Evolutionary conservation across 2,329 filamentous ascomycete species (phyloP).

Genomic region (Penicillium crustosum): DNA sequence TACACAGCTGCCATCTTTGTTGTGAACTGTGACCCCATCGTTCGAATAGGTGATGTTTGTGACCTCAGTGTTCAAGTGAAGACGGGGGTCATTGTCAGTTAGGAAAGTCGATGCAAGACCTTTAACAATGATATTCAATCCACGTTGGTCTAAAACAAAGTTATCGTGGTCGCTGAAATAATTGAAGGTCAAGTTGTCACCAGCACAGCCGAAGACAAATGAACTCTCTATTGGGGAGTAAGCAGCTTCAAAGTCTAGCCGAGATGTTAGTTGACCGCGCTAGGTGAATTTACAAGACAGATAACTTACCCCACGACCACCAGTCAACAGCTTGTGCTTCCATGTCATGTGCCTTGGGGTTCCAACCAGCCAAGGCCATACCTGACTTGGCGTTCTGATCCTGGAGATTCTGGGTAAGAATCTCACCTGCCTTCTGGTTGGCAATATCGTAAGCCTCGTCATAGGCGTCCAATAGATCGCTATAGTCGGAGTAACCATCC

Average conservation of each 20-base stretch:
- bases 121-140: constrained; percentile 60
- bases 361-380: constrained; percentile 62
- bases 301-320: constrained; percentile 48
- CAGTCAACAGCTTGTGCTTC: constrained; percentile 62
- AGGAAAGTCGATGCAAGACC: constrained; percentile 61
- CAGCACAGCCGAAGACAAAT: constrained; percentile 56
- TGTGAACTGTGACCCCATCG: constrained; percentile 55
- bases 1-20: constrained; percentile 57
- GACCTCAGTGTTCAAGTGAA: constrained; percentile 60
- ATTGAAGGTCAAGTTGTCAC: constrained; percentile 61
- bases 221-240: constrained; percentile 58
- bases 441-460: constrained; percentile 49
- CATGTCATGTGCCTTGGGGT: constrained; percentile 55
- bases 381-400: constrained; percentile 62
- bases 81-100: constrained; percentile 53
- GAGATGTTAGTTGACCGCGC: neutral
- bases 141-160: constrained; percentile 61
- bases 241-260: constrained; percentile 58
- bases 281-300: neutral
- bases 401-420: constrained; percentile 61
- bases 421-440: constrained; percentile 55
- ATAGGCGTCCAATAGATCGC: constrained; percentile 52
- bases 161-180: constrained; percentile 64
- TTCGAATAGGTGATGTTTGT: constrained; percentile 55
- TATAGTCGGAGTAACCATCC: constrained; percentile 55